Conservation (phyloP, 805 yeast genomes). For the Saccharomycopsis sp. region DNA sequence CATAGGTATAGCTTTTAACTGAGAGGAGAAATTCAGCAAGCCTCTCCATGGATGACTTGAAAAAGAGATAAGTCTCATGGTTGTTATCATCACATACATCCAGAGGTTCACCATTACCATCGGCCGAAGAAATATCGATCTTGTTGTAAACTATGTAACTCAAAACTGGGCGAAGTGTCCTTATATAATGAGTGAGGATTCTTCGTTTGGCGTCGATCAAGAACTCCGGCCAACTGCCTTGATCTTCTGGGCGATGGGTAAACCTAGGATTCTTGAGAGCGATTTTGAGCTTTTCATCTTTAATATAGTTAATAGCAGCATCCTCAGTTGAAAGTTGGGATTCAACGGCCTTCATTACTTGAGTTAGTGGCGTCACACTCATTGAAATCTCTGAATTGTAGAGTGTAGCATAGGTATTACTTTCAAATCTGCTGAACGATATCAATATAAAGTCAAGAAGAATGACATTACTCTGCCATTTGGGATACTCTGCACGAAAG, state of each 20-base stretch:
- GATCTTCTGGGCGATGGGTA: background rate
- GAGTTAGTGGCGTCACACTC: background rate
- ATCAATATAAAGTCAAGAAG: background rate
- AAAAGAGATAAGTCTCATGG: background rate
- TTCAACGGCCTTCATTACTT: background rate
- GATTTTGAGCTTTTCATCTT: background rate
- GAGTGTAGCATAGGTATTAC: no score
- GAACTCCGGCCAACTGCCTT: background rate
- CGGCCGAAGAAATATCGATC: background rate
- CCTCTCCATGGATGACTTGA: background rate
- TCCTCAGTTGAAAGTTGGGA: background rate
- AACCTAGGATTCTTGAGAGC: background rate
- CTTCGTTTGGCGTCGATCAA: background rate
- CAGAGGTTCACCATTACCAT: background rate
- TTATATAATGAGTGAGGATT: background rate
- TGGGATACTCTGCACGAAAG: background rate
- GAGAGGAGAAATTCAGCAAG: background rate
- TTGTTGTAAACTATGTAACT: background rate
- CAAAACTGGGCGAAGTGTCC: background rate
- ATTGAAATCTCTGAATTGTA: background rate
- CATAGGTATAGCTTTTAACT: background rate
- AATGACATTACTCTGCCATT: background rate
- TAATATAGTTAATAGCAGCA: background rate
- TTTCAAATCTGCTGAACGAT: background rate
- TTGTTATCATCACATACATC: background rate